These are phyloP conservation scores for Salix brachista DNA, from an alignment of 345 rosid genomes.

Conservation along the genomic window DNA sequence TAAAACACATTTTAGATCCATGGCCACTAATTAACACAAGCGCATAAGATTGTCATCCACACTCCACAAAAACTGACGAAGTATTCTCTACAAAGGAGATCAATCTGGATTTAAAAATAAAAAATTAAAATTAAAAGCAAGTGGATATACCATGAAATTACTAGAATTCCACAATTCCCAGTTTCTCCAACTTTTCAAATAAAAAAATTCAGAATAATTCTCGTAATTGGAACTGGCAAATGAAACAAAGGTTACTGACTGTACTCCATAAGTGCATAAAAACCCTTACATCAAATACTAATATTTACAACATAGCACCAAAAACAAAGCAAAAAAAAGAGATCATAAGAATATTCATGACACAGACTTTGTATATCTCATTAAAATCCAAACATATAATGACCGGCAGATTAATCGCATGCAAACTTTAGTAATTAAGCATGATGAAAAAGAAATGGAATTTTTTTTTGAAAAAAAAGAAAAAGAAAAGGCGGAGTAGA, in stretches of 20 bases:
- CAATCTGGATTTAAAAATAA: background rate
- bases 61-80: background rate
- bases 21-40: background rate
- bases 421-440: background rate
- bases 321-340: background rate
- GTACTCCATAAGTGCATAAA: background rate
- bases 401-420: background rate
- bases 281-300: background rate
- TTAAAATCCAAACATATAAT: background rate
- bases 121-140: background rate
- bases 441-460: background rate
- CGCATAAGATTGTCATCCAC: background rate
- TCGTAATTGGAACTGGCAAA: background rate
- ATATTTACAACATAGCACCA: background rate
- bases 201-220: background rate
- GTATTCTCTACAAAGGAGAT: background rate
- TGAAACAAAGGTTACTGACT: background rate
- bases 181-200: background rate
- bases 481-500: background rate
- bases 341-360: background rate
- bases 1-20: background rate
- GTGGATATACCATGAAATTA: background rate
- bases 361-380: too few relatives aligned
- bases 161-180: background rate
- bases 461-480: too few relatives aligned